A percentile compares a stretch with the other conserved stretches of the same genome.
Conservation (phyloP, 495 filamentous ascomycete species). For the Podospora comata region DNA sequence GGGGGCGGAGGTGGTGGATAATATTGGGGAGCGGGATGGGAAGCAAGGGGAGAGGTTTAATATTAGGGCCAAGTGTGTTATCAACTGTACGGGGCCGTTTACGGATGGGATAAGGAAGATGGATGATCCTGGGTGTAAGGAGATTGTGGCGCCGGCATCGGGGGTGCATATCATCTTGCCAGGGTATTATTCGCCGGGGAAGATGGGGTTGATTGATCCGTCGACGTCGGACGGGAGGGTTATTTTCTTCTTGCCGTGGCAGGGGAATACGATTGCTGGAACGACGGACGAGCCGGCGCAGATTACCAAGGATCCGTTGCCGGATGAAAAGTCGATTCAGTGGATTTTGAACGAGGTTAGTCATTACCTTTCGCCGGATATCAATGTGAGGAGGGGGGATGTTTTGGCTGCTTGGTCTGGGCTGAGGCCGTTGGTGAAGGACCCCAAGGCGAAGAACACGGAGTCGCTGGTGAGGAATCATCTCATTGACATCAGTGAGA, state of each 20-base stretch:
- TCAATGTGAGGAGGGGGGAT: slow-evolving; percentile 89
- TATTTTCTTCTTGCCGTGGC: slow-evolving; percentile 99
- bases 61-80: slow-evolving; percentile 83
- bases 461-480: slow-evolving; percentile 95
- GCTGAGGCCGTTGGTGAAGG: slow-evolving; percentile 88
- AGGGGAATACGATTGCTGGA: slow-evolving; percentile 97
- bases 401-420: slow-evolving; percentile 96
- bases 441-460: slow-evolving; percentile 90
- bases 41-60: slow-evolving; percentile 57
- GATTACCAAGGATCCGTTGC: slow-evolving; percentile 78
- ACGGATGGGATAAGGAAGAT: slow-evolving; percentile 90
- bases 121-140: slow-evolving; percentile 67
- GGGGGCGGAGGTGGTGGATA: slow-evolving; percentile 76
- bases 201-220: slow-evolving; percentile 97
- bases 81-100: slow-evolving; percentile 97
- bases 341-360: slow-evolving; percentile 95
- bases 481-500: slow-evolving; percentile 79
- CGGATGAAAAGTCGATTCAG: slow-evolving; percentile 88
- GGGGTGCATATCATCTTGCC: slow-evolving; percentile 94
- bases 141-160: slow-evolving; percentile 90
- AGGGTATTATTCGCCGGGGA: slow-evolving; percentile 88
- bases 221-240: slow-evolving; percentile 92
- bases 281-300: slow-evolving; percentile 88
- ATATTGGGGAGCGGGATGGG: slow-evolving; percentile 57
- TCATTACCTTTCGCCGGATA: slow-evolving; percentile 85